Conservation (phyloP, 805 yeast genomes). For the Metschnikowia cubensis region DNA sequence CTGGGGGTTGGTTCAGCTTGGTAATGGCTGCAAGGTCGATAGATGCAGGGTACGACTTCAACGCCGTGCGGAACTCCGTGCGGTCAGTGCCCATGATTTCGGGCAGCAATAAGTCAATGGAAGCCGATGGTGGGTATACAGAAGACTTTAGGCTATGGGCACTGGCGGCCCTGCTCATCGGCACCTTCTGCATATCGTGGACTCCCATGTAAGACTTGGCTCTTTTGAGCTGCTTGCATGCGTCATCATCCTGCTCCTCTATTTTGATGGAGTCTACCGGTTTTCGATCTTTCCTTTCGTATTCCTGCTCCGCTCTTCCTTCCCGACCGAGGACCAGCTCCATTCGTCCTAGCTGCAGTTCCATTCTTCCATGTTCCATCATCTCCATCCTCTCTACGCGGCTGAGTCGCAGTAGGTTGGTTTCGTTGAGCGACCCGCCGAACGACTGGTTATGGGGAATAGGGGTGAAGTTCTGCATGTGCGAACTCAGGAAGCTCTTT, state of each 20-base stretch:
- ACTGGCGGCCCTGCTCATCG: constrained; percentile 10
- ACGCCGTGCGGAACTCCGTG: constrained; percentile 9
- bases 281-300: constrained; percentile 17
- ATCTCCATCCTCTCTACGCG: neutral
- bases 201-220: constrained; percentile 28
- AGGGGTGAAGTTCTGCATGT: constrained; percentile 15
- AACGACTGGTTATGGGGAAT: constrained; percentile 12
- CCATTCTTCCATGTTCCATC: neutral
- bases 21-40: constrained; percentile 55
- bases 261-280: constrained; percentile 30
- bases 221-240: constrained; percentile 36
- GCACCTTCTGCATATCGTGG: constrained; percentile 6
- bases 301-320: neutral
- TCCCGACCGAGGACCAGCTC: neutral
- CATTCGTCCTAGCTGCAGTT: neutral
- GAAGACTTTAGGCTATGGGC: constrained; percentile 9
- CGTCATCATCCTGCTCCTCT: constrained; percentile 42
- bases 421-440: constrained; percentile 15
- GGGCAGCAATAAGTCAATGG: constrained; percentile 18
- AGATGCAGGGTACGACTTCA: constrained; percentile 47
- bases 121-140: constrained; percentile 5
- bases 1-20: constrained; percentile 14
- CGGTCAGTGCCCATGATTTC: constrained; percentile 12
- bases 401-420: neutral
- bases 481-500: neutral